A percentile compares a stretch with the other conserved stretches of the same genome.
phyloP scores from a whole-genome alignment of 495 filamentous ascomycete genomes.

The Talaromyces trachyspermus region DNA sequence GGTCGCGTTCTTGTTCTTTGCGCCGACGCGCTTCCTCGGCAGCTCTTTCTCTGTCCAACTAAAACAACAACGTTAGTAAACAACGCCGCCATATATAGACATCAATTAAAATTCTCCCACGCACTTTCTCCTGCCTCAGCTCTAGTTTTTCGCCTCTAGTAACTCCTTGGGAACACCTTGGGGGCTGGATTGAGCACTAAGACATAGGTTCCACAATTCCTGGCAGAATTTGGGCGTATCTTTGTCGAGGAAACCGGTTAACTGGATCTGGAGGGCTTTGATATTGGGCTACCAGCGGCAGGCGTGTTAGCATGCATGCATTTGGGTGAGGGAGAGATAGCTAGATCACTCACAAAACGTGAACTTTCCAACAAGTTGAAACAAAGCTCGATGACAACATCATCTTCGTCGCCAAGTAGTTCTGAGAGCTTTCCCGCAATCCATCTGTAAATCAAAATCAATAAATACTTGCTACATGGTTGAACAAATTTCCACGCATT shows the following conservation, averaged over 20 bases:
- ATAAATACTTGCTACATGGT: neutral
- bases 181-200: conserved; percentile 81
- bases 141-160: conserved; percentile 89
- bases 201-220: conserved; percentile 81
- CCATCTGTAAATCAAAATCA: conserved; percentile 55
- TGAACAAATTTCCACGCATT: neutral
- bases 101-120: neutral
- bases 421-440: conserved; percentile 79
- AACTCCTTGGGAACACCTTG: conserved; percentile 93
- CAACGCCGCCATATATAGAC: neutral
- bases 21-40: conserved; percentile 66
- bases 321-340: neutral
- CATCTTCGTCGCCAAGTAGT: conserved; percentile 85
- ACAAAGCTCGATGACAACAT: conserved; percentile 88
- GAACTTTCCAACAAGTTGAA: conserved; percentile 80
- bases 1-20: conserved; percentile 54
- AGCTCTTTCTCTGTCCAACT: conserved; percentile 80
- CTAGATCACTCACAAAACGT: conserved; percentile 59
- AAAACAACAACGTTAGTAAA: conserved; percentile 18
- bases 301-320: conserved; percentile 1
- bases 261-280: conserved; percentile 84
- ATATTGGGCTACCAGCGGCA: conserved; percentile 68
- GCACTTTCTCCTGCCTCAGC: conserved; percentile 85
- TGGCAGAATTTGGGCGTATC: conserved; percentile 88
- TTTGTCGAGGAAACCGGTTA: conserved; percentile 93